Base-by-base conservation (phyloP, 164 flowering plant genomes). In the Malania oleifera region DNA sequence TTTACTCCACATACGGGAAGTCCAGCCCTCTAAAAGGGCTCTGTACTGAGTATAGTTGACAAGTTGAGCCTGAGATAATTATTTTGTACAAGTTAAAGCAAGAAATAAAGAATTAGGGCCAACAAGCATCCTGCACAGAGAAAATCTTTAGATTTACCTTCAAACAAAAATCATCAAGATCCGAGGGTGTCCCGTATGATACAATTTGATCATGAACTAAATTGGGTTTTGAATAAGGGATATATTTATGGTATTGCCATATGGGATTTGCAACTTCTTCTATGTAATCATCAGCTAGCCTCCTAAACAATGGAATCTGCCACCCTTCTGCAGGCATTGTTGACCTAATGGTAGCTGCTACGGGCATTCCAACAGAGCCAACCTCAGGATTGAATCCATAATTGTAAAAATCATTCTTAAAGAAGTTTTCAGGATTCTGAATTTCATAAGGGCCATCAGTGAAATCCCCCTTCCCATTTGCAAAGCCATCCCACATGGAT, bases 401-500 rank as follows among this genome's bases (percentile, higher is more conserved):
- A 0, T 65, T 54, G 63, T 85, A 93, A 65, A 73, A 93, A 31
- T 71, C 68, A 46, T 83, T 86, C 75, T 79, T 89, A 67, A 88
- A 93, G 71, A 93, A 90, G 68, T 77, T 67, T 68, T 85, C 97
- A n/a, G 97, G 97, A 65, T 93, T 67, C 67, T 93, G 99, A 54
- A 93, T 90, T 73, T 83, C 91, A 60, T 93, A 93, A 37, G 99
- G 99, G 23, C 97, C 99, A 72, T 93, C 99, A 12, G 87, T 78
- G 59, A 77, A 93, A 67, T 74, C 82, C 35, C 99, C 99, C 57
- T 78, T 73, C 19, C 96, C 95, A 75, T 90, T 61, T 57, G 93
- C 99, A 81, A 93, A 90, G 40, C 99, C 99, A 71, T 93, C 99
- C 99, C 97, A 93, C 95, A 93, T 57, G 61, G 99, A 93, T 62